These are phyloP conservation scores for Piromyces finnis DNA, from an alignment of 192 early-diverging fungal species.

Conservation along the genomic window DNA sequence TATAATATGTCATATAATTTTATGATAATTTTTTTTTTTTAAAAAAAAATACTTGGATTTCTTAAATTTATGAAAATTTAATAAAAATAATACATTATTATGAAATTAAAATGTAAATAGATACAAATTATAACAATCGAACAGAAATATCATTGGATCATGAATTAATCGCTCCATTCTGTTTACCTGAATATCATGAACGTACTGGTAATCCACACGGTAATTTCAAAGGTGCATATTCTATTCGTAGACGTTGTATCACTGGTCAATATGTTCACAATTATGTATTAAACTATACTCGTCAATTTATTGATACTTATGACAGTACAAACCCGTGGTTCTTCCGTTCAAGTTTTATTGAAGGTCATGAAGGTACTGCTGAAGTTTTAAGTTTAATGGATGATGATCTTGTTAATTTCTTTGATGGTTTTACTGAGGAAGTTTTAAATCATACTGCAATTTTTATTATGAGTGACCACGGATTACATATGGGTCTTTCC, in stretches of 20 bases:
- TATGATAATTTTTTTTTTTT: no score
- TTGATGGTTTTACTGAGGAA: background rate
- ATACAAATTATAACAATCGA: background rate
- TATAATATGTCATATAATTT: no score
- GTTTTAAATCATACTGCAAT: slow-evolving; percentile 15
- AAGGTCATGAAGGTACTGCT: slow-evolving; percentile 19
- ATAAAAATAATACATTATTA: no score
- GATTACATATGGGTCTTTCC: slow-evolving; percentile 21
- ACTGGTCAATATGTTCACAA: slow-evolving; percentile 17
- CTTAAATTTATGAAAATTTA: no score
- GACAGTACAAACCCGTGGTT: slow-evolving; percentile 7
- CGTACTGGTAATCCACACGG: slow-evolving; percentile 24
- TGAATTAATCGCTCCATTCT: slow-evolving; percentile 32
- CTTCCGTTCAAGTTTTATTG: slow-evolving; percentile 17
- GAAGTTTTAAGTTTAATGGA: slow-evolving; percentile 16
- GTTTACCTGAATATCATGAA: slow-evolving; percentile 28
- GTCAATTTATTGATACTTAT: background rate
- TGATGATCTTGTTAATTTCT: slow-evolving; percentile 9
- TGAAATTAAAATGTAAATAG: background rate
- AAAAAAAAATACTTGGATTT: no score
- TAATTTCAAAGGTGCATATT: slow-evolving; percentile 23
- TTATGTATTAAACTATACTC: slow-evolving; percentile 6
- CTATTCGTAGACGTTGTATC: slow-evolving; percentile 14
- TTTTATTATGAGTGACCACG: slow-evolving; percentile 19
- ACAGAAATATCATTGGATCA: slow-evolving; percentile 12